A percentile compares a stretch with the other conserved stretches of the same genome.
These are phyloP conservation scores for Tilletiopsis washingtonensis DNA, from an alignment of 1,284 basidiomycete genomes.

Conservation along the genomic window DNA sequence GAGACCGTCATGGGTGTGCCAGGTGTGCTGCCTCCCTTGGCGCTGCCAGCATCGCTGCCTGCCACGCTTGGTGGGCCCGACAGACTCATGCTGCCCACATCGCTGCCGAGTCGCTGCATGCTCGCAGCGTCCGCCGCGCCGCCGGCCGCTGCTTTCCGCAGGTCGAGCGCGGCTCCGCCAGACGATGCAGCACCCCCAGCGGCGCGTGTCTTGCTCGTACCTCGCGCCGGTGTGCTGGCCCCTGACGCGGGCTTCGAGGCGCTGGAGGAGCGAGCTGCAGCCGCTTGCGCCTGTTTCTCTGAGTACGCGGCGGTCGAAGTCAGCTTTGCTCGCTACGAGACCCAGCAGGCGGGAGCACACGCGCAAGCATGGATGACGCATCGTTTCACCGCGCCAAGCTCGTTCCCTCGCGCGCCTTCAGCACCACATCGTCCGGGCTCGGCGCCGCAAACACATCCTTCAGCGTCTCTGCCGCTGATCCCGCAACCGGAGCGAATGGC, in stretches of 20 bases:
- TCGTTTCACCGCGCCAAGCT: conserved; percentile 24
- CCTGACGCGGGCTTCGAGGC: conserved; percentile 27
- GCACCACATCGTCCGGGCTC: conserved; percentile 78
- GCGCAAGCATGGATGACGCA: too few relatives aligned
- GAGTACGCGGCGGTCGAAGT: too few relatives aligned
- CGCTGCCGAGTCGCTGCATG: too few relatives aligned
- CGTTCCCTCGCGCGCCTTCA: conserved; percentile 69
- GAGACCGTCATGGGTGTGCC: conserved; percentile 62
- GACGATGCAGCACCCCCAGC: not conserved
- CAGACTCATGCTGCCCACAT: too few relatives aligned
- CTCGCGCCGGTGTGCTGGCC: conserved; percentile 47
- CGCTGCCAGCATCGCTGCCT: conserved; percentile 39
- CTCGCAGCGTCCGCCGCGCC: too few relatives aligned
- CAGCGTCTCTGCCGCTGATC: conserved; percentile 13
- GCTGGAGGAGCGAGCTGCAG: conserved; percentile 2
- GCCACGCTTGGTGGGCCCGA: too few relatives aligned
- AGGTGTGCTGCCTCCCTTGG: conserved; percentile 47
- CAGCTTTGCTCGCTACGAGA: too few relatives aligned
- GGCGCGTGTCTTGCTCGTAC: conserved; percentile 18
- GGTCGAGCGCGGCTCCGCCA: not conserved
- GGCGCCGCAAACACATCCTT: conserved; percentile 60
- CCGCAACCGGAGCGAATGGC: conserved; percentile 1
- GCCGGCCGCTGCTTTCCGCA: not conserved
- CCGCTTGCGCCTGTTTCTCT: conserved; percentile 15
- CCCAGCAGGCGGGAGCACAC: too few relatives aligned